These are phyloP conservation scores for Neurospora tetraspora DNA, from an alignment of 495 filamentous ascomycete species.

Conservation along the genomic window DNA sequence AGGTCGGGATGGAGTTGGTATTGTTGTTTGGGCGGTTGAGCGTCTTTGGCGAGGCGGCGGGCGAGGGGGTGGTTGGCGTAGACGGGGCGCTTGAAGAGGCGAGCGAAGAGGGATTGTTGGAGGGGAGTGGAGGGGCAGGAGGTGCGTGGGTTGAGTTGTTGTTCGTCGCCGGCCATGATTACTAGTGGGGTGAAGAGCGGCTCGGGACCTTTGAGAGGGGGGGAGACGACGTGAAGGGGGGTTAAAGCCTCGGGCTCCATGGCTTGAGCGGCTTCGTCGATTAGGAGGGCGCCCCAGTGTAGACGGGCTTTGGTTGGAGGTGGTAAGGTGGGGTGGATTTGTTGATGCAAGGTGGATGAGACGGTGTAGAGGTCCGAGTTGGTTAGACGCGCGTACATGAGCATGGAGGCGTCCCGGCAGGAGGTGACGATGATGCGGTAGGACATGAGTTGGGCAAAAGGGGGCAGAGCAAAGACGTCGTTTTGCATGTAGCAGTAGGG, in stretches of 20 bases:
- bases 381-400: constrained; percentile 39
- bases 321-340: constrained; percentile 10
- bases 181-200: constrained; percentile 29
- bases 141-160: constrained; percentile 43
- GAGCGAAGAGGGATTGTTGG: constrained; percentile 40
- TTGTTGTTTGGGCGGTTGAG: neutral
- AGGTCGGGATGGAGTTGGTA: constrained; percentile 4
- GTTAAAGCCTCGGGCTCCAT: constrained; percentile 43
- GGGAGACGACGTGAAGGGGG: constrained; percentile 39
- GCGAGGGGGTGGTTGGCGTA: constrained; percentile 43
- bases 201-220: constrained; percentile 26
- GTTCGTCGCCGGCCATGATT: constrained; percentile 48
- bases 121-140: constrained; percentile 29
- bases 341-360: constrained; percentile 4
- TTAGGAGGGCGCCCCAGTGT: constrained; percentile 45
- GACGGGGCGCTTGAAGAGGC: constrained; percentile 34
- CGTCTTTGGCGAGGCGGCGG: constrained; percentile 13
- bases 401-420: constrained; percentile 39
- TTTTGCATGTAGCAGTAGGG: constrained; percentile 38
- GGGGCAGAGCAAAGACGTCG: constrained; percentile 38
- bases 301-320: constrained; percentile 11
- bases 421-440: constrained; percentile 42
- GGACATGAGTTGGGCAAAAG: constrained; percentile 39
- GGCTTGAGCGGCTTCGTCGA: constrained; percentile 50
- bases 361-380: constrained; percentile 25